Base-by-base conservation (phyloP, 345 rosid genomes). In the Pistacia integerrima region DNA sequence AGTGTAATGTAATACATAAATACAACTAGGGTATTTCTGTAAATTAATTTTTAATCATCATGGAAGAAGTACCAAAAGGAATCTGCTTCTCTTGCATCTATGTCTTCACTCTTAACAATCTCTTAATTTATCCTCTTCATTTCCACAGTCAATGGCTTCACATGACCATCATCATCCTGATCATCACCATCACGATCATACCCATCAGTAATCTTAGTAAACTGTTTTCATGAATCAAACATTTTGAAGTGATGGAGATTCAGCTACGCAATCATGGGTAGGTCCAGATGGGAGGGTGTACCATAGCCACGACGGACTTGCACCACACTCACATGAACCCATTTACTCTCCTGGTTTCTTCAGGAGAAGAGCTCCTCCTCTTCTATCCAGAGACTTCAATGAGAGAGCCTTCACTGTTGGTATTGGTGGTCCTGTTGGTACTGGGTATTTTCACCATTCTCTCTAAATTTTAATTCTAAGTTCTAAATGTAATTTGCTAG, bases 311-410 rank as follows among this genome's bases (percentile, higher is more conserved):
- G 99, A 95, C 80, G 99, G 99, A 61, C 88, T 93, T 16, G 99
- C 98, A n/a, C 94, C 97, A 6, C 98, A 93, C 79, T 93, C 99
- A 11, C 99, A 95, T 65, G 99, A 93, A 85, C 98, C 99, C 64
- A 95, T 95, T 17, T 96, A 93, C 89, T 92, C 98, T 20, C 98
- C 99, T 70, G 98, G 99, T 51, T 96, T 71, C 89, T 93, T 93
- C 82, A 89, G 88, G 76, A 87, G 92, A 81, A 85, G 98, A 83
- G 99, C 99, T 81, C 98, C 83, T 8, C 98, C 97, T 5, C 85
- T 93, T 72, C 60, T 83, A 52, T 75, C 80, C 67, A 87, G 99
- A 76, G 85, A 91, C 85, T 93, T 93, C 83, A 86, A 77, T 57
- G 99, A 96, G 84, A 83, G 99, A 80, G 99, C 98, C 68, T 93